A percentile compares a stretch with the other conserved stretches of the same genome.
These are phyloP conservation scores for Antrodiella citrinella DNA, from an alignment of 768 basidiomycete species.

Conservation along the genomic window DNA sequence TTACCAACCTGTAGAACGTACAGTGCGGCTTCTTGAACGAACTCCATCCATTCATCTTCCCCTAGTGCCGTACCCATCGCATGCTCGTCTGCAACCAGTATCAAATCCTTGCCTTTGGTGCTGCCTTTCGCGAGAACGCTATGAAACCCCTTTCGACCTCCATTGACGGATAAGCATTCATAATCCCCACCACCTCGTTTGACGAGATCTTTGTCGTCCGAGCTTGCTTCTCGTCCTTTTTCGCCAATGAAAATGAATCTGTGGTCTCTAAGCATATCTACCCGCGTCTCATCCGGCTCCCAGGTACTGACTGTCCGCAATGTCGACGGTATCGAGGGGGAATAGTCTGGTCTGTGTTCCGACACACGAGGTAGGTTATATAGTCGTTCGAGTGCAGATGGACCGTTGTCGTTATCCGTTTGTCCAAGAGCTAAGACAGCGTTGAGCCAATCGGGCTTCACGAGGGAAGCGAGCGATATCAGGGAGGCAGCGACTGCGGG, in stretches of 20 bases:
- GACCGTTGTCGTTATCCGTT: conserved; percentile 25
- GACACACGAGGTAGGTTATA: conserved; percentile 43
- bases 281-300: conserved; percentile 60
- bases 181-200: conserved; percentile 50
- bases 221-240: conserved; percentile 38
- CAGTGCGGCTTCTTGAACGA: conserved; percentile 45
- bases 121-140: conserved; percentile 43
- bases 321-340: conserved; percentile 36
- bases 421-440: conserved; percentile 49
- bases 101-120: conserved; percentile 34
- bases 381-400: conserved; percentile 38
- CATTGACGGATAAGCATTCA: conserved; percentile 50
- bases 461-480: conserved; percentile 48
- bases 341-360: conserved; percentile 54
- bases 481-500: conserved; percentile 49
- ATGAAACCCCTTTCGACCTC: conserved; percentile 42
- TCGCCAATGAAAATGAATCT: conserved; percentile 59
- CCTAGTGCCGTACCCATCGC: conserved; percentile 46
- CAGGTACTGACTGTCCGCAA: conserved; percentile 50
- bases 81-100: conserved; percentile 44
- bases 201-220: conserved; percentile 46
- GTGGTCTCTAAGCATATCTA: conserved; percentile 41
- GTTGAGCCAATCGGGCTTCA: conserved; percentile 59
- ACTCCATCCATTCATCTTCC: conserved; percentile 42
- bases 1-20: too few relatives aligned